Evolutionary conservation across 306 rosid species (phyloP).

Genomic region (Cyamopsis tetragonoloba): DNA sequence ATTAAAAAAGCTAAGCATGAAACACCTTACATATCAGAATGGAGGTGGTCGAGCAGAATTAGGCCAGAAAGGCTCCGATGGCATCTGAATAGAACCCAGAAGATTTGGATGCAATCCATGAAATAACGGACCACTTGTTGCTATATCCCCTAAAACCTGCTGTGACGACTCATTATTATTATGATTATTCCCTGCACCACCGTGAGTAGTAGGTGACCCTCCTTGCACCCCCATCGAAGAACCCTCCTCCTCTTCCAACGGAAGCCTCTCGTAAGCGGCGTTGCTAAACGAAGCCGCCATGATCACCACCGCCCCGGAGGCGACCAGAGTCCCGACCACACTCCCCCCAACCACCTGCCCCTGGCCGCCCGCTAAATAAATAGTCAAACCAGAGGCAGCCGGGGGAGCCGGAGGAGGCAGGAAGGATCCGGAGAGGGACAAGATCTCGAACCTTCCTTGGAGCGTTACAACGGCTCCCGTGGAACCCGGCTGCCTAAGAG

Average conservation of each 20-base stretch:
- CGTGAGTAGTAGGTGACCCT: slow-evolving; percentile 49
- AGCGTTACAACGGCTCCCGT: slow-evolving; percentile 62
- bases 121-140: slow-evolving; percentile 50
- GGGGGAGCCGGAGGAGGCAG: slow-evolving; percentile 85
- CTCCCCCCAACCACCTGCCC: slow-evolving; percentile 91
- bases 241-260: slow-evolving; percentile 76
- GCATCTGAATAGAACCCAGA: slow-evolving; percentile 70
- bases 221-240: slow-evolving; percentile 44
- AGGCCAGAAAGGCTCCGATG: slow-evolving; percentile 59
- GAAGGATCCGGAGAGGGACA: slow-evolving; percentile 66
- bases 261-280: slow-evolving; percentile 85
- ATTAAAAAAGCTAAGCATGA: too few species aligned
- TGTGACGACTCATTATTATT: too few species aligned
- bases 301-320: slow-evolving; percentile 75
- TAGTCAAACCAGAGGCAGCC: slow-evolving; percentile 66
- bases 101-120: slow-evolving; percentile 76
- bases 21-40: slow-evolving; percentile 42
- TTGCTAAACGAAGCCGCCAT: slow-evolving; percentile 87
- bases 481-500: slow-evolving; percentile 68
- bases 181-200: too few species aligned
- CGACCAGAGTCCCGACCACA: slow-evolving; percentile 55
- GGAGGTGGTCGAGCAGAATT: slow-evolving; percentile 69
- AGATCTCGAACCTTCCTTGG: slow-evolving; percentile 79
- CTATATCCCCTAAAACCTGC: slow-evolving; percentile 6
- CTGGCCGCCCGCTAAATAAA: slow-evolving; percentile 76